phyloP scores from a whole-genome alignment of 129 eudicot species.

The Sambucus nigra region DNA sequence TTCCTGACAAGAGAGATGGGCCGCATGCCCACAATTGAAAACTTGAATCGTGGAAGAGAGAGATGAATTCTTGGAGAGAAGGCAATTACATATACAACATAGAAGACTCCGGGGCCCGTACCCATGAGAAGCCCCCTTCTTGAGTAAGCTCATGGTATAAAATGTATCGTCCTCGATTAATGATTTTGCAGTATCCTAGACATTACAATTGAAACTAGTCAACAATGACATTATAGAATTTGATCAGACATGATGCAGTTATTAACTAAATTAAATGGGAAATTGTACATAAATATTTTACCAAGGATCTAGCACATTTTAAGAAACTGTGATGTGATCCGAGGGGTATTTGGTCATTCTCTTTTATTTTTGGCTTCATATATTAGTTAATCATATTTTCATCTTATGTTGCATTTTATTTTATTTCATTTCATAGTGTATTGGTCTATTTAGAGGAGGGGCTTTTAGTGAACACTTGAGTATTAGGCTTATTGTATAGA shows the following conservation, averaged over 20 bases:
- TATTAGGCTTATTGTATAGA: too few species aligned
- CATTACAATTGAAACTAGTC: constrained; percentile 7
- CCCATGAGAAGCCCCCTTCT: constrained; percentile 88
- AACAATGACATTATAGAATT: background rate
- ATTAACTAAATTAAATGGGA: background rate
- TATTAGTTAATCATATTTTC: too few species aligned
- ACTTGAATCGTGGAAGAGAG: constrained; percentile 43
- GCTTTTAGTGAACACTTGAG: too few species aligned
- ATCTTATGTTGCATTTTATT: too few species aligned
- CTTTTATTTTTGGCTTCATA: too few species aligned
- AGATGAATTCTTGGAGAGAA: constrained; percentile 36
- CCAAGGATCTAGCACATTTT: too few species aligned
- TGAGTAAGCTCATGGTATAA: constrained; percentile 77
- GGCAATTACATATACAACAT: constrained; percentile 79
- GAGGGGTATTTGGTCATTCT: too few species aligned
- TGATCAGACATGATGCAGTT: background rate
- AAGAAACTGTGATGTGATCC: too few species aligned
- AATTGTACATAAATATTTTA: too few species aligned
- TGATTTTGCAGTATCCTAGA: constrained; percentile 87
- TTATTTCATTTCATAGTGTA: too few species aligned
- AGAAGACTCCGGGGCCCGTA: constrained; percentile 48
- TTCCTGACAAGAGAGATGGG: constrained; percentile 66
- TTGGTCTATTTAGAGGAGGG: too few species aligned
- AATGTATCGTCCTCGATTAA: constrained; percentile 86
- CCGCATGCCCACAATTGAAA: constrained; percentile 90